phyloP scores from a whole-genome alignment of 352 stramenopile species.

The Globisporangium recalcitrans region DNA sequence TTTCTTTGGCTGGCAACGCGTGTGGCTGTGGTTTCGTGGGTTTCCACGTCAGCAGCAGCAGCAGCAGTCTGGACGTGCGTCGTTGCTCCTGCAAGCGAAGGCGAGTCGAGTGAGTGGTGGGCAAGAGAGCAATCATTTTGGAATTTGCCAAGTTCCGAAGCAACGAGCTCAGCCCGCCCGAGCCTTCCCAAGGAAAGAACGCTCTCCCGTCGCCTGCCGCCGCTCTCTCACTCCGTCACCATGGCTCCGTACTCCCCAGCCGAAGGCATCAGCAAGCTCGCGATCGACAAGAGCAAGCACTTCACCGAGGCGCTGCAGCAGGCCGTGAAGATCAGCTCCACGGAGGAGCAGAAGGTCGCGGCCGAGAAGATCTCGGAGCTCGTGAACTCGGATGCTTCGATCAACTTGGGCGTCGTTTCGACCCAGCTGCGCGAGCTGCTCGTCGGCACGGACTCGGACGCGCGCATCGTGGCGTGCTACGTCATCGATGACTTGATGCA shows the following conservation, averaged over 20 bases:
- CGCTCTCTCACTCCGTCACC: slow-evolving; percentile 20
- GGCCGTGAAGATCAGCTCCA: slow-evolving; percentile 53
- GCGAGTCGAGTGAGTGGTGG: slow-evolving; percentile 9
- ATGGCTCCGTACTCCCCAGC: slow-evolving; percentile 83
- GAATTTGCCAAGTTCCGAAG: slow-evolving; percentile 68
- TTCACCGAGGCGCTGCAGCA: slow-evolving; percentile 82
- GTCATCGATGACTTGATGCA: slow-evolving; percentile 83
- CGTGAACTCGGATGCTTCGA: slow-evolving; percentile 58
- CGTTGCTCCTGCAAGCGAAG: no score
- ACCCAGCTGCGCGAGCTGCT: slow-evolving; percentile 63
- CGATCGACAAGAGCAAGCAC: slow-evolving; percentile 88
- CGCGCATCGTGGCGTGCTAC: slow-evolving; percentile 66
- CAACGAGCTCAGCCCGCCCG: slow-evolving; percentile 21
- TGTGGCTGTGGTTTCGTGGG: slow-evolving; percentile 1
- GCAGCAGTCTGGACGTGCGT: no score
- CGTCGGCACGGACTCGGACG: slow-evolving; percentile 45
- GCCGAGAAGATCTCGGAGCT: slow-evolving; percentile 85
- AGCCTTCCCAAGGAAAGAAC: slow-evolving; percentile 10
- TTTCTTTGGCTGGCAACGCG: not conserved
- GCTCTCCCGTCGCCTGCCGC: slow-evolving; percentile 9
- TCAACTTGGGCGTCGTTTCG: slow-evolving; percentile 69
- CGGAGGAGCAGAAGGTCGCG: slow-evolving; percentile 75
- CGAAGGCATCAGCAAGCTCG: slow-evolving; percentile 80
- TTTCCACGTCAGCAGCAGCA: not conserved
- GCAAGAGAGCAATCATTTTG: slow-evolving; percentile 46